Conservation (phyloP, 805 yeast species). For the Sporopachydermia lactativora region DNA sequence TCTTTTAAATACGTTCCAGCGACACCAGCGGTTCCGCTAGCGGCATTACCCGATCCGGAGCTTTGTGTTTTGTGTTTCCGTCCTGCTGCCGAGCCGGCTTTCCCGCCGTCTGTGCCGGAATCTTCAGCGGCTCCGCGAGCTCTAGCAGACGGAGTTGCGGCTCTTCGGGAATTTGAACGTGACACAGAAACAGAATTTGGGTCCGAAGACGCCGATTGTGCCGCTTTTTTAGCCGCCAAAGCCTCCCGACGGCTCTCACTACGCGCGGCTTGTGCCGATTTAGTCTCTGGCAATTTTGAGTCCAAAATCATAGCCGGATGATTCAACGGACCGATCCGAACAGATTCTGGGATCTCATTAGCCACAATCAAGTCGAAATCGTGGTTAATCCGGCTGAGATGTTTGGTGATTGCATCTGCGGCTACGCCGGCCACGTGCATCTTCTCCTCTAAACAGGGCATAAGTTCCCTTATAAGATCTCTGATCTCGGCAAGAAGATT, state of each 20-base stretch:
- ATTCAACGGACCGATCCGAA: slow-evolving; percentile 65
- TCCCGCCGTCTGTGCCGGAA: slow-evolving; percentile 15
- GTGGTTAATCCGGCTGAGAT: slow-evolving; percentile 59
- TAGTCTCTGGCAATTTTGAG: slow-evolving; percentile 31
- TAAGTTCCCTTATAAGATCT: slow-evolving; percentile 41
- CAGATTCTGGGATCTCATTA: slow-evolving; percentile 69
- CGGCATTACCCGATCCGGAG: neutral
- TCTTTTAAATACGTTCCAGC: too few species aligned
- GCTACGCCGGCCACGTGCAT: slow-evolving; percentile 95
- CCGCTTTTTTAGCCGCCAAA: slow-evolving; percentile 72
- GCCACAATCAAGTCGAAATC: slow-evolving; percentile 63
- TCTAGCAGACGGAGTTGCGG: neutral
- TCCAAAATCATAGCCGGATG: slow-evolving; percentile 84
- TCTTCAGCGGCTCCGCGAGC: slow-evolving; percentile 13
- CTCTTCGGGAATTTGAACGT: neutral
- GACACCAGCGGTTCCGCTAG: too few species aligned
- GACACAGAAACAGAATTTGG: neutral
- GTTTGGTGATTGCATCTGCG: slow-evolving; percentile 56
- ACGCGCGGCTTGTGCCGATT: slow-evolving; percentile 61
- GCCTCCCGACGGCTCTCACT: slow-evolving; percentile 87
- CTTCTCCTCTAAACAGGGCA: slow-evolving; percentile 91
- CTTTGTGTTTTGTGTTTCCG: neutral
- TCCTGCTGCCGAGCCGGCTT: neutral
- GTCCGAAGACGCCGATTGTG: slow-evolving; percentile 13
- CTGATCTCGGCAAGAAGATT: slow-evolving; percentile 23